Conservation (phyloP, 345 rosid species). For the Leavenworthia alabamica region DNA sequence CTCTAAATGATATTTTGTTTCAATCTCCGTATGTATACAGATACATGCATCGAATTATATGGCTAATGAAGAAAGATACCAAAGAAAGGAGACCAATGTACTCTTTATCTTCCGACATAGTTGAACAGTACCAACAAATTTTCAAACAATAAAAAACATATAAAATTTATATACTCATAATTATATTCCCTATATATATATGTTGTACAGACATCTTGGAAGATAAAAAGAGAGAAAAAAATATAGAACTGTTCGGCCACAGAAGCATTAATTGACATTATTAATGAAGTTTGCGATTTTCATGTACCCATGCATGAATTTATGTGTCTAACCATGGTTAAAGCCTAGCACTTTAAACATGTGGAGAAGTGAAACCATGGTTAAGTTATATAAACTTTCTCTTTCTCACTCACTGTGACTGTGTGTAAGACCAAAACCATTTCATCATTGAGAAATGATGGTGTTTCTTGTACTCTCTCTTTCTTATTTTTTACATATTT, state of each 20-base stretch:
- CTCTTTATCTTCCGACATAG: conserved; percentile 32
- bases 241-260: conserved; percentile 26
- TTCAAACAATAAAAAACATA: conserved; percentile 18
- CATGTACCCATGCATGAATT: conserved; percentile 37
- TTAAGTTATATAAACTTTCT: conserved; percentile 9
- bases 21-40: not conserved
- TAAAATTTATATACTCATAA: not conserved
- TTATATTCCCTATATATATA: not conserved
- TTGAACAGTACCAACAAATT: conserved; percentile 27
- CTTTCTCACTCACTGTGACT: conserved; percentile 5
- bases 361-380: conserved; percentile 26
- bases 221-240: not conserved
- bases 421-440: conserved; percentile 28
- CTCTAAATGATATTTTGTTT: not conserved
- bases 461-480: conserved; percentile 29
- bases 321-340: conserved; percentile 38
- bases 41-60: conserved; percentile 11
- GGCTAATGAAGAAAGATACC: conserved; percentile 20
- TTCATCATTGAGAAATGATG: conserved; percentile 37
- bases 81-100: conserved; percentile 32
- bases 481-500: not conserved
- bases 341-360: conserved; percentile 11
- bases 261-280: conserved; percentile 32
- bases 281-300: conserved; percentile 29
- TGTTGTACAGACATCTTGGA: conserved; percentile 20